phyloP scores from a whole-genome alignment of 495 filamentous ascomycete genomes.

The Lophiostoma macrostomum region DNA sequence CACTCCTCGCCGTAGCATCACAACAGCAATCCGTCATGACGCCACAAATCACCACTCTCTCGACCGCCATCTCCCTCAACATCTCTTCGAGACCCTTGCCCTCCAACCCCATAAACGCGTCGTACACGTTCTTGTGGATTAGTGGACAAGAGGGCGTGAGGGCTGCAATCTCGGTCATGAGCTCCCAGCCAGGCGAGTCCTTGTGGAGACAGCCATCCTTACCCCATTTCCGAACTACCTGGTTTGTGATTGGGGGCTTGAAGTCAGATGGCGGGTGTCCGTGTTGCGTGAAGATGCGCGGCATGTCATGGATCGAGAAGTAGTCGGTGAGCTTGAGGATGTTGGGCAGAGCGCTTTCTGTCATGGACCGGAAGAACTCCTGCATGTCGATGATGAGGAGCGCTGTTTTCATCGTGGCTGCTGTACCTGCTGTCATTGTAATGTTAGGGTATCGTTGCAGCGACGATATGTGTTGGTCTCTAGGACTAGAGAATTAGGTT shows the following conservation, averaged over 20 bases:
- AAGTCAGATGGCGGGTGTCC: constrained; percentile 43
- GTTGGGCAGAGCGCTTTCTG: constrained; percentile 36
- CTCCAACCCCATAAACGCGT: constrained; percentile 34
- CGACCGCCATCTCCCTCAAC: constrained; percentile 24
- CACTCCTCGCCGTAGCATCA: constrained; percentile 43
- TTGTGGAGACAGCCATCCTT: constrained; percentile 36
- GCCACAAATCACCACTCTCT: constrained; percentile 43
- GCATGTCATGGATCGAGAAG: constrained; percentile 35
- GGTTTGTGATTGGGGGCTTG: constrained; percentile 41
- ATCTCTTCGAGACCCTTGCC: constrained; percentile 27
- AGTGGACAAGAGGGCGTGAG: constrained; percentile 5
- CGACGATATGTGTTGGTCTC: too few relatives aligned
- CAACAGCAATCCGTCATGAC: constrained; percentile 49
- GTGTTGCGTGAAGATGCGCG: constrained; percentile 47
- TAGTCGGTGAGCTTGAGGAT: constrained; percentile 35
- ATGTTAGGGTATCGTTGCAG: too few relatives aligned
- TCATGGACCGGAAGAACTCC: constrained; percentile 33
- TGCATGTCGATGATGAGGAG: constrained; percentile 40
- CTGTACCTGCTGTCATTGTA: background rate
- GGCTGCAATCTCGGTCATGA: constrained; percentile 38
- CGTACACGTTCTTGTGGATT: constrained; percentile 35
- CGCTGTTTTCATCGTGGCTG: constrained; percentile 37
- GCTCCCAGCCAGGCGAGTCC: constrained; percentile 36
- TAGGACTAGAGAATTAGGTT: too few relatives aligned
- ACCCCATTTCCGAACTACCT: constrained; percentile 47